Percentiles rank a stretch among this genome's conserved stretches.
Evolutionary conservation across 148 eudicot genomes (phyloP).

Genomic region (Rhododendron kiyosumense): DNA sequence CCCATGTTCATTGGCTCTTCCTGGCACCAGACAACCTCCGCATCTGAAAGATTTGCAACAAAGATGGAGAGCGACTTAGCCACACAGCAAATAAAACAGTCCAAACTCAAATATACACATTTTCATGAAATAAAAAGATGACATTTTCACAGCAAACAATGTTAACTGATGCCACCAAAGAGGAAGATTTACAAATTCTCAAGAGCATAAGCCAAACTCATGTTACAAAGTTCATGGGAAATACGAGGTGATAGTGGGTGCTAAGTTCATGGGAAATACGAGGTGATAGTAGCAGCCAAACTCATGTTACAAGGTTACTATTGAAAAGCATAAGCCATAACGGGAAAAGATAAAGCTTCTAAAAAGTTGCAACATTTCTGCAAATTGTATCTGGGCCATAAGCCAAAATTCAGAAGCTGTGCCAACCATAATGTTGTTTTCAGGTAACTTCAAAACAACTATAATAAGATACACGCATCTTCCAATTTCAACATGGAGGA

Average conservation of each 20-base stretch:
- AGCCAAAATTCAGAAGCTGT: neutral
- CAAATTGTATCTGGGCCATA: neutral
- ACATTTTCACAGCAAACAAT: neutral
- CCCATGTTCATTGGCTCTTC: slow-evolving; percentile 99
- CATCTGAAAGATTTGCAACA: slow-evolving; percentile 43
- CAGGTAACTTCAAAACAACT: neutral
- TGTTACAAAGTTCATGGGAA: neutral
- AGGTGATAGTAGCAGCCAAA: neutral
- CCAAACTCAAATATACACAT: neutral
- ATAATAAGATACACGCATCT: neutral
- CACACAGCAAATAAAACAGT: neutral
- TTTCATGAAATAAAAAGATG: neutral
- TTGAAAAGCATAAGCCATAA: neutral
- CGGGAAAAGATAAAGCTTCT: neutral
- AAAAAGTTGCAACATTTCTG: neutral
- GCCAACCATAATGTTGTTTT: neutral
- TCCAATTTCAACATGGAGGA: neutral
- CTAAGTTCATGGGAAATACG: neutral
- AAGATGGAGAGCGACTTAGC: neutral
- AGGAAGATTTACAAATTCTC: neutral
- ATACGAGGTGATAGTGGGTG: neutral
- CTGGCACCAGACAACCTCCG: slow-evolving; percentile 92
- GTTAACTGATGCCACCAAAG: neutral
- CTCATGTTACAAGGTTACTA: neutral
- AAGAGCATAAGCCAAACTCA: neutral